Percentiles rank a stretch among this genome's conserved stretches.
Evolutionary conservation across 2,329 filamentous ascomycete genomes (phyloP).

Genomic region (Malbranchea cinnamomea): DNA sequence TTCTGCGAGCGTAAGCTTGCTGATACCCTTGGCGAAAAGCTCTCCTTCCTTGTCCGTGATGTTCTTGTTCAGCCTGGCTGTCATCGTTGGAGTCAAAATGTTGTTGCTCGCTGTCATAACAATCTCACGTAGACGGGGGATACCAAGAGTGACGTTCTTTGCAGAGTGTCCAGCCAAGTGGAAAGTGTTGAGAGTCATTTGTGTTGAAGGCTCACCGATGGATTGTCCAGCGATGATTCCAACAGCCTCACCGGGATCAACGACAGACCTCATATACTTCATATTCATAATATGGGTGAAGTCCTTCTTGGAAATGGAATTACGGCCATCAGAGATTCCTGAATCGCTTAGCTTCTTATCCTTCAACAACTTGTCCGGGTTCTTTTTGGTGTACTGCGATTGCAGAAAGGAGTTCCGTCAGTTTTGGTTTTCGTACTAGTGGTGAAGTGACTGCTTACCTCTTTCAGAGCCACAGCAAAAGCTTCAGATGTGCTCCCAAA

Average conservation of each 20-base stretch:
- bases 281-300: slow-evolving; percentile 76
- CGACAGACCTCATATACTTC: slow-evolving; percentile 82
- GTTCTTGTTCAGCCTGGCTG: slow-evolving; percentile 60
- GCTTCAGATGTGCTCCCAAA: slow-evolving; percentile 73
- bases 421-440: background rate
- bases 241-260: slow-evolving; percentile 91
- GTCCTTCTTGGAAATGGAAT: slow-evolving; percentile 48
- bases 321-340: slow-evolving; percentile 24
- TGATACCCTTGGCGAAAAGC: slow-evolving; percentile 83
- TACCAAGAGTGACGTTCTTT: slow-evolving; percentile 98
- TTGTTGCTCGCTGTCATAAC: slow-evolving; percentile 88
- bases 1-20: slow-evolving; percentile 66
- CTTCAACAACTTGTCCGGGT: slow-evolving; percentile 46
- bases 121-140: slow-evolving; percentile 90
- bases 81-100: slow-evolving; percentile 69
- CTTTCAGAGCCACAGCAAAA: slow-evolving; percentile 56
- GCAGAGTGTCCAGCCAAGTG: slow-evolving; percentile 96
- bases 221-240: slow-evolving; percentile 95
- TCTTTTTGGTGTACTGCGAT: slow-evolving; percentile 60
- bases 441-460: slow-evolving; percentile 34
- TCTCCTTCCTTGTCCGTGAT: slow-evolving; percentile 54
- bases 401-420: background rate
- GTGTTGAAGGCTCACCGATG: slow-evolving; percentile 90
- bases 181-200: slow-evolving; percentile 99
- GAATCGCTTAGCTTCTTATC: slow-evolving; percentile 40